Base-by-base conservation (phyloP, 352 stramenopile genomes). In the Pythium insidiosum region DNA sequence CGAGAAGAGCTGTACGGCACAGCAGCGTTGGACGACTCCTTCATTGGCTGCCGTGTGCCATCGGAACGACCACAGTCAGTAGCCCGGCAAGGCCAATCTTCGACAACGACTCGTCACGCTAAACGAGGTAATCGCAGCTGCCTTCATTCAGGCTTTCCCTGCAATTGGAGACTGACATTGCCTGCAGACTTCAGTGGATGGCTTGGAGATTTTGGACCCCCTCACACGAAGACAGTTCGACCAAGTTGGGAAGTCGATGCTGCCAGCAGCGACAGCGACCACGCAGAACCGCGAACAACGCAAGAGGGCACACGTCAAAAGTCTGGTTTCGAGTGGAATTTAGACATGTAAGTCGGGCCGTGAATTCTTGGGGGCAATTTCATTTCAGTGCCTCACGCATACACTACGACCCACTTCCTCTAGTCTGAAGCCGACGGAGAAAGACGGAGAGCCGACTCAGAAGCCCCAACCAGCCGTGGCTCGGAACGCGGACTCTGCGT, bases 211-310 rank as follows among this genome's bases (percentile, higher is more conserved):
- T 89, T 80, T 38, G 76, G 79, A 2, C 69, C 72, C 4, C 53
- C 70, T 35, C 79, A 89, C 36, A 89, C 79, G 3, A 86, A 76
- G 46, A 87, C 72, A 16, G 70, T 89, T 31, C 62, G 63, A 2
- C 66, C 66, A 6, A 60, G 65, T 15, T 85, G 73, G 63, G 56
- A 56, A 33, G 62, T 63, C 35, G 53, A 61, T 12, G 34, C 10
- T 3, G 36, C 33, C 10, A 44, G 24, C 36, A 39, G 30, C 20
- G 30, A 52, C 2, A 30, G 30, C 18, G 49, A 47, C 9, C 36
- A 46, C 11, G n/a, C 5, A 12, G 12, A 38, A 25, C 21, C 13
- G 2, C 28, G 43, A 33, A 26, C 7, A 21, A 38, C 19, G 5
- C n/a, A 23, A 21, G 18, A 29, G 13, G 18, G 7, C 42, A 19